Evolutionary conservation across 2,329 filamentous ascomycete genomes (phyloP).

Genomic region (Fusarium dlaminii): DNA sequence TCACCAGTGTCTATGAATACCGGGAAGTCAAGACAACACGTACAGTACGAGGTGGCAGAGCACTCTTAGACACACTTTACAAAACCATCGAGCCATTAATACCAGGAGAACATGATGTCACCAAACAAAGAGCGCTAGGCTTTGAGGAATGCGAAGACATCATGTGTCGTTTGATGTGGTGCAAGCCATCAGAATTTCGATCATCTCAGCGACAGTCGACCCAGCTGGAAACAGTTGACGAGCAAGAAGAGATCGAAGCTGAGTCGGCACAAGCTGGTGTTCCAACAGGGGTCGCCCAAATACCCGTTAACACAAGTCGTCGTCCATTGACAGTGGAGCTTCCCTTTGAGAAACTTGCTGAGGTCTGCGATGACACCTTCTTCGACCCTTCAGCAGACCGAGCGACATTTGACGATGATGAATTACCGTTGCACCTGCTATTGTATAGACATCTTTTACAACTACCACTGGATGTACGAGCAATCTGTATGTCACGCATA

Average conservation of each 20-base stretch:
- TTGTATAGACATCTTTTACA: slow-evolving; percentile 79
- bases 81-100: slow-evolving; percentile 60
- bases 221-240: slow-evolving; percentile 60
- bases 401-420: slow-evolving; percentile 82
- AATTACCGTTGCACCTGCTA: slow-evolving; percentile 79
- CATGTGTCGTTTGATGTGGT: slow-evolving; percentile 81
- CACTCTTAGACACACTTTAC: slow-evolving; percentile 75
- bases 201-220: slow-evolving; percentile 51
- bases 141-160: slow-evolving; percentile 89
- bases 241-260: slow-evolving; percentile 64
- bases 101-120: slow-evolving; percentile 44
- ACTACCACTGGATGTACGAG: slow-evolving; percentile 83
- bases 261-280: slow-evolving; percentile 40
- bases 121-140: slow-evolving; percentile 56
- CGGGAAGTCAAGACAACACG: slow-evolving; percentile 78
- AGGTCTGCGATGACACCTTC: slow-evolving; percentile 79
- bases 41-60: slow-evolving; percentile 78
- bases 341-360: slow-evolving; percentile 74
- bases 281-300: slow-evolving; percentile 47
- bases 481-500: slow-evolving; percentile 87
- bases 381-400: slow-evolving; percentile 66
- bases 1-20: slow-evolving; percentile 91
- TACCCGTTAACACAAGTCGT: slow-evolving; percentile 58
- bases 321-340: slow-evolving; percentile 68
- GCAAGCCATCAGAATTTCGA: slow-evolving; percentile 53